Percentiles rank a stretch among this genome's conserved stretches.
phyloP scores from a whole-genome alignment of 495 filamentous ascomycete species.

The Penicillium argentinense region DNA sequence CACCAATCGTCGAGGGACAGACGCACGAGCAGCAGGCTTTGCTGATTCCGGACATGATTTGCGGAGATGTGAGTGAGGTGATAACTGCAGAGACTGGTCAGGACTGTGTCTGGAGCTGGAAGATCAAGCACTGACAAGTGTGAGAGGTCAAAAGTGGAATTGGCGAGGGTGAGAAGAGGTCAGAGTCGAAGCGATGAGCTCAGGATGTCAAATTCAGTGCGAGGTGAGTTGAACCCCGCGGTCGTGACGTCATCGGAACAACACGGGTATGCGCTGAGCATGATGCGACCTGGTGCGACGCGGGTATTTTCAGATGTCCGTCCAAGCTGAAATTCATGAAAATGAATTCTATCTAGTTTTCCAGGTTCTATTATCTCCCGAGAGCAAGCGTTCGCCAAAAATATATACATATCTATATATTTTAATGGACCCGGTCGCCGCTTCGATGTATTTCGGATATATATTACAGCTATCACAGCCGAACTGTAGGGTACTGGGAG shows the following conservation, averaged over 20 bases:
- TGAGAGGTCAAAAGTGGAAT: neutral
- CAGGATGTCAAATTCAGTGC: neutral
- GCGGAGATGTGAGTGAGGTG: constrained; percentile 6
- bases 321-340: too few species aligned
- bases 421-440: too few species aligned
- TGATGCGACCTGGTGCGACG: constrained; percentile 9
- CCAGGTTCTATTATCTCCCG: too few species aligned
- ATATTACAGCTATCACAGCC: too few species aligned
- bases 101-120: too few species aligned
- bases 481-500: too few species aligned
- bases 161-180: neutral
- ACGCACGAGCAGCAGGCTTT: constrained; percentile 51
- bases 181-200: neutral
- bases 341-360: too few species aligned
- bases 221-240: constrained; percentile 12
- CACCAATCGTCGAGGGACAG: neutral
- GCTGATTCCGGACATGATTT: constrained; percentile 47
- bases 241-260: constrained; percentile 23
- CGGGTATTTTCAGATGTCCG: neutral
- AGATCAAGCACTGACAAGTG: neutral
- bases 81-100: too few species aligned
- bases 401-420: too few species aligned
- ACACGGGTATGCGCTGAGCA: constrained; percentile 10
- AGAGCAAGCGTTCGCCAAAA: too few species aligned
- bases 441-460: too few species aligned